These are phyloP conservation scores for Ceratobasidium sp. DNA, from an alignment of 1,284 basidiomycete species.

Conservation along the genomic window DNA sequence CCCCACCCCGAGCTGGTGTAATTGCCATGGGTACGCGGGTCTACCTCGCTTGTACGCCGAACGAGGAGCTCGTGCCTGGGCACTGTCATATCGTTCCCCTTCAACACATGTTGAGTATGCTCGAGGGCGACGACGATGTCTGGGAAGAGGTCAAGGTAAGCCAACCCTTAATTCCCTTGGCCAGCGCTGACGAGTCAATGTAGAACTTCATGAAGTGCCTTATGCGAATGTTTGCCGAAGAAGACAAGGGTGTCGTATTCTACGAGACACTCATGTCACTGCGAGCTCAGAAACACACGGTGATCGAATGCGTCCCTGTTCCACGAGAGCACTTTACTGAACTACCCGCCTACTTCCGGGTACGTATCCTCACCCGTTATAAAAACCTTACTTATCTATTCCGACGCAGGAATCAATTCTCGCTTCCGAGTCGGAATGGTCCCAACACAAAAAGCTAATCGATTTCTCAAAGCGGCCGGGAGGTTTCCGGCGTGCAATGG, in stretches of 20 bases:
- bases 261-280: constrained; percentile 90
- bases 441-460: constrained; percentile 95
- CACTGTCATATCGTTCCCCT: constrained; percentile 97
- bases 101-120: constrained; percentile 87
- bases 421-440: constrained; percentile 93
- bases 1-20: constrained; percentile 81
- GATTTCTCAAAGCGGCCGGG: constrained; percentile 88
- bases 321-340: constrained; percentile 84
- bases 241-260: constrained; percentile 90
- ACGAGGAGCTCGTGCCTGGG: constrained; percentile 84
- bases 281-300: constrained; percentile 87
- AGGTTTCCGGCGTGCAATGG: constrained; percentile 90
- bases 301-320: constrained; percentile 91
- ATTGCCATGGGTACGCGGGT: constrained; percentile 88
- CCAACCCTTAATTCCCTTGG: constrained; percentile 41
- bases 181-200: constrained; percentile 25
- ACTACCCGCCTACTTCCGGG: constrained; percentile 93
- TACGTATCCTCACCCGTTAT: constrained; percentile 47
- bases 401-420: constrained; percentile 82
- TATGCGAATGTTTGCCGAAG: constrained; percentile 90
- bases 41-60: constrained; percentile 86
- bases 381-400: constrained; percentile 14
- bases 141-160: constrained; percentile 94
- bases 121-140: constrained; percentile 96
- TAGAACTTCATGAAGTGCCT: constrained; percentile 99